phyloP scores from a whole-genome alignment of 2,329 filamentous ascomycete genomes.

The Aspergillus candidus region DNA sequence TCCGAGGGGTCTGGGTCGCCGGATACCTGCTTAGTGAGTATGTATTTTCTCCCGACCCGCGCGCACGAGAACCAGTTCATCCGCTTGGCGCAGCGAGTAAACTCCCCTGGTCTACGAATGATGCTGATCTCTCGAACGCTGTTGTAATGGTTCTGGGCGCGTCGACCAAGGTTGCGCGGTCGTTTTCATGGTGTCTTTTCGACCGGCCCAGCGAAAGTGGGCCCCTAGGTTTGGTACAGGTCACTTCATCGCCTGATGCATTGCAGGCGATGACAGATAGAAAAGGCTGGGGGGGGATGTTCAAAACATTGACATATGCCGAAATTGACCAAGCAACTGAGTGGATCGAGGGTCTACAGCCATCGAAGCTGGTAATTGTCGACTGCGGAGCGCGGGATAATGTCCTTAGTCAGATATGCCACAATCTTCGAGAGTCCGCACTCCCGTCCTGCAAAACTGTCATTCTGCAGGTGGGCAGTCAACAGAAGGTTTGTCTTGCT shows the following conservation, averaged over 20 bases:
- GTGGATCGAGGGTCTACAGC: slow-evolving; percentile 6
- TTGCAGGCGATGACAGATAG: not conserved
- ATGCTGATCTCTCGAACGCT: slow-evolving; percentile 32
- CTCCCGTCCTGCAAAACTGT: not conserved
- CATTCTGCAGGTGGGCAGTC: slow-evolving; percentile 2
- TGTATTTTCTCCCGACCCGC: slow-evolving; percentile 20
- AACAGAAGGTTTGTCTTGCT: slow-evolving; percentile 1
- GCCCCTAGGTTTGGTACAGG: slow-evolving; percentile 8
- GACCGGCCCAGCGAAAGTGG: not conserved
- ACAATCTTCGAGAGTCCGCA: not conserved
- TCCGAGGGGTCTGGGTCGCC: slow-evolving; percentile 20
- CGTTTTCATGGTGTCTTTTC: slow-evolving; percentile 9
- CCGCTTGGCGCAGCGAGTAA: slow-evolving; percentile 12
- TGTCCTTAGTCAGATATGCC: not conserved
- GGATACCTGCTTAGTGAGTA: slow-evolving; percentile 29
- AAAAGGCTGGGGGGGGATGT: not conserved
- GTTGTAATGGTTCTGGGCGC: slow-evolving; percentile 27
- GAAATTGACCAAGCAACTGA: not conserved
- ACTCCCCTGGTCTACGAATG: slow-evolving; percentile 21
- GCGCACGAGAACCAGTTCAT: slow-evolving; percentile 2
- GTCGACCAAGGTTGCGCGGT: slow-evolving; percentile 23
- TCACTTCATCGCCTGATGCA: slow-evolving; percentile 5
- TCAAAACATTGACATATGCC: slow-evolving; percentile 2
- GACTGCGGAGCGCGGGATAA: slow-evolving; percentile 5
- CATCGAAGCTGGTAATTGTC: slow-evolving; percentile 7